Evolutionary conservation across 495 filamentous ascomycete species (phyloP).

Genomic region (Hapsidospora chrysogenum): DNA sequence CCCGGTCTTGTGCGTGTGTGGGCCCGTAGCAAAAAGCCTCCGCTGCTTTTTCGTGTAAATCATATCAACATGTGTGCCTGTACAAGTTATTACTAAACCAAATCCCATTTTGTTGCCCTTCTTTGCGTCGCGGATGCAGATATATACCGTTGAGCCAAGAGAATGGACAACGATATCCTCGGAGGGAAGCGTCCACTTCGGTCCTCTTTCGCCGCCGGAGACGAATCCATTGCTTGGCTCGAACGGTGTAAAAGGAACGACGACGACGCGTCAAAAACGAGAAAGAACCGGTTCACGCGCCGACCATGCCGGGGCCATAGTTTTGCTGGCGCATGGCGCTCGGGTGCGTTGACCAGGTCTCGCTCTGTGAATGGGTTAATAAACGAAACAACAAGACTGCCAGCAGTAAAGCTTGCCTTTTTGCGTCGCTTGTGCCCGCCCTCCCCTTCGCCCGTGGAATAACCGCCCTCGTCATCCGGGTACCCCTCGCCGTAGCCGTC

Average conservation of each 20-base stretch:
- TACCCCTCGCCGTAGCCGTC: conserved; percentile 40
- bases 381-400: neutral
- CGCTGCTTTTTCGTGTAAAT: no score
- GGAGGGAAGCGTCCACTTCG: neutral
- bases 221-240: neutral
- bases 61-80: neutral
- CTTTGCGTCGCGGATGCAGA: neutral
- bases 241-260: neutral
- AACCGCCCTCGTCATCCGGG: conserved; percentile 28
- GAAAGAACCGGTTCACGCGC: conserved; percentile 13
- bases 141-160: neutral
- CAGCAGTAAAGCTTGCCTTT: conserved; percentile 28
- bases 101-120: neutral
- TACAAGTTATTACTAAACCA: neutral
- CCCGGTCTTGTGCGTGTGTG: neutral
- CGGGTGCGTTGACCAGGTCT: conserved; percentile 8
- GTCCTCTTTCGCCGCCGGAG: no score
- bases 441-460: conserved; percentile 29
- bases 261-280: no score
- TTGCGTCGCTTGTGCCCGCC: conserved; percentile 33
- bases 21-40: no score
- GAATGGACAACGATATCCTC: neutral
- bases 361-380: no score
- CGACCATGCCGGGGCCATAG: conserved; percentile 24
- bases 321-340: conserved; percentile 17